Evolutionary conservation across 2,329 filamentous ascomycete species (phyloP), one percentile per base, ranked within the genome.

Genomic region (Westerdykella aurantiaca): DNA sequence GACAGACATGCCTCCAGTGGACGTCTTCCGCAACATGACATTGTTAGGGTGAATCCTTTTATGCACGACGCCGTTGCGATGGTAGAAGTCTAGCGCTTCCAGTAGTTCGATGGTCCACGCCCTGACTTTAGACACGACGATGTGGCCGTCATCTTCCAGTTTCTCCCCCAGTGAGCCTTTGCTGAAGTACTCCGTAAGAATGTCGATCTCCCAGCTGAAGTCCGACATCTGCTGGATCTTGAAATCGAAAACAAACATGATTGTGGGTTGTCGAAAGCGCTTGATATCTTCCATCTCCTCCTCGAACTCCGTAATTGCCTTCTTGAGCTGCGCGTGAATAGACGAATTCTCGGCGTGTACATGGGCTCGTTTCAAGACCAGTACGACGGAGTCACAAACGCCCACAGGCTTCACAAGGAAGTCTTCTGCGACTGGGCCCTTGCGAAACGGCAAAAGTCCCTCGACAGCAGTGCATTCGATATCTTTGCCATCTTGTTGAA

Each of bases 31-130:
- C 4, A 96, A 70, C 4, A 96, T 75, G 38, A 96, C 77, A 51
- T 95, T 95, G 14, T 80, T 77, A 11, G 83, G 75, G 59, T 95
- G 88, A 14, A 96, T 82, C 57, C 86, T 82, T 60, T 87, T 86
- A 66, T 97, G 93, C 18, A 88, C 75, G 44, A 96, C 76, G 16
- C 88, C 88, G 60, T 86, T 83, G 51, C 85, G 84, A 67, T 97
- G 91, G 41, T 95, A 80, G 63, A 85, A 95, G 46, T 88, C 86
- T 22, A 98, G 72, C 0, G 85, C 93, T 69, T 96, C 88, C 21
- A 98, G 78, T 14, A 98, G 75, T 57, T 95, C 88, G 46, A 90
- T 82, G n/a, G 88, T 93, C 85, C 89, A 97, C 18, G 87, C 83
- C 42, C 89, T 84, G 37, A 90, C 83, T 61, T 84, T 90, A 50